Base-by-base conservation (phyloP, 2,329 filamentous ascomycete species). In the Cryphonectria japonica region DNA sequence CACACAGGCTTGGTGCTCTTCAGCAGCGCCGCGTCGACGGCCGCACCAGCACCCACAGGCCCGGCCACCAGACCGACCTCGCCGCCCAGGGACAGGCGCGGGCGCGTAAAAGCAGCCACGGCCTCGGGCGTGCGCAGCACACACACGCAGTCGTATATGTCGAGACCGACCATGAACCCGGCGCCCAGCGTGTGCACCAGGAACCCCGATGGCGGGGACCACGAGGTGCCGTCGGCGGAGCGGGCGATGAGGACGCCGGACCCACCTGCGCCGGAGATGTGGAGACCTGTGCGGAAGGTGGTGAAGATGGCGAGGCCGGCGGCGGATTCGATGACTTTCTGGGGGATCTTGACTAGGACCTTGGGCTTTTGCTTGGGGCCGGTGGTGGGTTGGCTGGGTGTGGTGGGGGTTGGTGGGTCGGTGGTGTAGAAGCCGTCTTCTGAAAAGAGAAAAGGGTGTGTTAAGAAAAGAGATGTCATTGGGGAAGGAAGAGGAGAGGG, bases 111-210 rank as follows among this genome's bases (percentile, higher is more conserved):
- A 0, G 90, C 90, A 50, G 90, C 86, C 60, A 93, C 80, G 2
- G 91, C 91, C 68, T 88, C 84, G 39, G 87, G 84, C 0, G 88
- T 90, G 78, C 93, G 93, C 76, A 93, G 91, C 37, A 93, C 88
- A 34, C 92, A 87, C 37, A 94, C 91, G 75, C 91, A 93, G 77
- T 93, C 91, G 81, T 93, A 93, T 26, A 93, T 91, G 78, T 94
- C 91, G 6, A 93, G 86, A 4, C 91, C 92, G 3, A 89, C 87
- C 63, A 93, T 84, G 76, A 93, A 91, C 0, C 91, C 91, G 6
- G 92, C 84, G 11, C 89, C 89, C 1, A 90, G 86, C 0, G 91
- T 92, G 77, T 93, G 91, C 43, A 92, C 85, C 78, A 92, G 84
- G 76, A 94, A 92, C 39, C 91, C 91, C 0, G 89, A 91, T 0